These are phyloP conservation scores for Leccinellum albellum DNA, from an alignment of 768 basidiomycete genomes.

Conservation along the genomic window DNA sequence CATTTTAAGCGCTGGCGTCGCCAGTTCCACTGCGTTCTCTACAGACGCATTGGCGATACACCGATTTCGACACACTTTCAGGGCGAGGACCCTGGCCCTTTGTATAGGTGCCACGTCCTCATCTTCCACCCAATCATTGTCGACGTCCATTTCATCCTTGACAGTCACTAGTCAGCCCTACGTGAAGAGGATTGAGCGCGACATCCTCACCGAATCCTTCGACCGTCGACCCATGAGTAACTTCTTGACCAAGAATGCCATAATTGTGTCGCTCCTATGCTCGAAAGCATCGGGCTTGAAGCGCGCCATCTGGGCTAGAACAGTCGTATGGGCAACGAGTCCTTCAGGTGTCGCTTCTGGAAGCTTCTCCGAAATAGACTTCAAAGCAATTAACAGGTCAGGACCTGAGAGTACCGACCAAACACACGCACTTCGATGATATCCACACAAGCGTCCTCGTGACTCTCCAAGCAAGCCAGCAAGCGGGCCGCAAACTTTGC, in stretches of 20 bases:
- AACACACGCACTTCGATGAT: constrained; percentile 60
- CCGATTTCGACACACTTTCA: constrained; percentile 83
- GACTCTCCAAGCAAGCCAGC: constrained; percentile 55
- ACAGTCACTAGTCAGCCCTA: neutral
- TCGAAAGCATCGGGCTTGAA: constrained; percentile 74
- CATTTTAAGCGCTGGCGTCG: constrained; percentile 74
- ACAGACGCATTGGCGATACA: constrained; percentile 62
- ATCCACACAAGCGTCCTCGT: constrained; percentile 45
- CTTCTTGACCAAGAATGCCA: constrained; percentile 65
- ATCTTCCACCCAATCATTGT: constrained; percentile 78
- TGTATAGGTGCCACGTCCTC: constrained; percentile 54
- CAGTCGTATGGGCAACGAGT: constrained; percentile 65
- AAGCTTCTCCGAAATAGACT: constrained; percentile 61
- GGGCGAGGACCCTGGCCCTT: constrained; percentile 63
- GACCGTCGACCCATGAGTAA: constrained; percentile 58
- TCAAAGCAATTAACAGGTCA: neutral
- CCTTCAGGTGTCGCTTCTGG: constrained; percentile 42
- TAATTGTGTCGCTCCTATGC: constrained; percentile 68
- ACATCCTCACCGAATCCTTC: constrained; percentile 41
- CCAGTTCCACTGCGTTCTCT: constrained; percentile 60
- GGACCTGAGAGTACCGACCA: neutral
- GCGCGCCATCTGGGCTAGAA: constrained; percentile 70
- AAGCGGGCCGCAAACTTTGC: constrained; percentile 86
- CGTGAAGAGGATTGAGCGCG: neutral
- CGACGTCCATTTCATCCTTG: constrained; percentile 55